A percentile compares a stretch with the other conserved stretches of the same genome.
phyloP scores from a whole-genome alignment of 164 flowering plant species.

The Magnolia changhungtana region DNA sequence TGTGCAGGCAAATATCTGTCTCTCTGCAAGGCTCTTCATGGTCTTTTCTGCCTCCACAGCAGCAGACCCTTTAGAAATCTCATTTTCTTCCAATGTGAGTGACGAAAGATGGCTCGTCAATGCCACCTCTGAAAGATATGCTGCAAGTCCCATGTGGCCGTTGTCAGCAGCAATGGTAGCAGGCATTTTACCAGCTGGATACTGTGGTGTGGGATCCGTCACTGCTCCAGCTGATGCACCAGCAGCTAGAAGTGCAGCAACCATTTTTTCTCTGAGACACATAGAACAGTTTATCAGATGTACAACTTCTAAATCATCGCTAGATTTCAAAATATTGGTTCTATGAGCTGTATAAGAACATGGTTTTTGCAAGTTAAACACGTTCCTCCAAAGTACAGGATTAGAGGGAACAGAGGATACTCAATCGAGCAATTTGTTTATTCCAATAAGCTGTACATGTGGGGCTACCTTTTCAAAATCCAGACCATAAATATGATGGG shows the following conservation, averaged over 20 bases:
- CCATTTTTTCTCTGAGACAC: conserved; percentile 81
- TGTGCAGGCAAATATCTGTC: conserved; percentile 13
- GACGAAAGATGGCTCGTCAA: conserved; percentile 83
- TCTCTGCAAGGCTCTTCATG: conserved; percentile 42
- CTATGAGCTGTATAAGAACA: neutral
- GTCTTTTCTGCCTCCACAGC: conserved; percentile 72
- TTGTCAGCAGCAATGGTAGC: conserved; percentile 69
- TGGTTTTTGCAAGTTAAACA: neutral
- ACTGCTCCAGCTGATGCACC: conserved; percentile 93
- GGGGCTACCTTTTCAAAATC: neutral
- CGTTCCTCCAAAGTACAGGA: neutral
- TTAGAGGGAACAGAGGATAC: neutral
- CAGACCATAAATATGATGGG: neutral
- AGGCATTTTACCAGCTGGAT: conserved; percentile 70
- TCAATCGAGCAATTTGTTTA: neutral
- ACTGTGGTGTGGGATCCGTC: conserved; percentile 77
- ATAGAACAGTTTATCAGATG: neutral
- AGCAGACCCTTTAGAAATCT: conserved; percentile 69
- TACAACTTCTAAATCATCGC: neutral
- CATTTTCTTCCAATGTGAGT: conserved; percentile 73
- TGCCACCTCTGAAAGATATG: conserved; percentile 89
- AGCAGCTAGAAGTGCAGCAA: conserved; percentile 83
- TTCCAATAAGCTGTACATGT: neutral
- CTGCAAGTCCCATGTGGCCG: conserved; percentile 91
- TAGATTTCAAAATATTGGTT: neutral